Evolutionary conservation across 1,284 basidiomycete genomes (phyloP).

Genomic region (Apiotrichum brassicae): DNA sequence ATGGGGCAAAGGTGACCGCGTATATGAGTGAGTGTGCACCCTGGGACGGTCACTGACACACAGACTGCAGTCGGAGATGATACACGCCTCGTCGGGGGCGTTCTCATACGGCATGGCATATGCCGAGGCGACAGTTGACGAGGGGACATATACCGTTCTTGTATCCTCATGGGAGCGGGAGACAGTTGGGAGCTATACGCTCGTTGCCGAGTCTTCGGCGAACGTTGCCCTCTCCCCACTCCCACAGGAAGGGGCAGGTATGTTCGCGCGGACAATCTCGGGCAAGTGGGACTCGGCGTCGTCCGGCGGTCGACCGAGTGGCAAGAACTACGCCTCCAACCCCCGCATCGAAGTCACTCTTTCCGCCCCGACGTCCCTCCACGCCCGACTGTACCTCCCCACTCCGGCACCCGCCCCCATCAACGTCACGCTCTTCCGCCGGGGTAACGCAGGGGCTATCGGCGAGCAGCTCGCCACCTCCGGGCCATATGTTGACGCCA

Average conservation of each 20-base stretch:
- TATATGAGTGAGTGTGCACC: slow-evolving; percentile 58
- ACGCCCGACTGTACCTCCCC: slow-evolving; percentile 42
- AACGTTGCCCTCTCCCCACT: slow-evolving; percentile 47
- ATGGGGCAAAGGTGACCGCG: slow-evolving; percentile 67
- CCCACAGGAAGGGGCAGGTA: slow-evolving; percentile 77
- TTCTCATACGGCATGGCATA: slow-evolving; percentile 75
- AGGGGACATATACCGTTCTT: slow-evolving; percentile 72
- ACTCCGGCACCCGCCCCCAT: slow-evolving; percentile 32
- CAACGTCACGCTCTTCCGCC: slow-evolving; percentile 45
- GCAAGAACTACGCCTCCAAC: slow-evolving; percentile 59
- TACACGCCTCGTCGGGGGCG: slow-evolving; percentile 55
- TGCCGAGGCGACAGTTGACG: slow-evolving; percentile 41
- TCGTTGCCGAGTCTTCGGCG: slow-evolving; percentile 59
- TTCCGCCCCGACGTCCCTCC: slow-evolving; percentile 53
- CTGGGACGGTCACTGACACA: neutral
- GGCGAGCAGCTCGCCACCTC: slow-evolving; percentile 58
- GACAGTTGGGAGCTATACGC: slow-evolving; percentile 58
- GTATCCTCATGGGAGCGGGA: slow-evolving; percentile 74
- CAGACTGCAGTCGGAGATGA: slow-evolving; percentile 42
- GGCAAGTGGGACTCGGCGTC: slow-evolving; percentile 60
- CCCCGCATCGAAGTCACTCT: slow-evolving; percentile 62
- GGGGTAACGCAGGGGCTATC: slow-evolving; percentile 25
- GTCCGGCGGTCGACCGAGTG: slow-evolving; percentile 62
- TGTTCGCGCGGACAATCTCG: slow-evolving; percentile 64
- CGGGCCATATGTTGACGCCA: slow-evolving; percentile 66